phyloP scores from a whole-genome alignment of 2,329 filamentous ascomycete species.

The Metarhizium humberi region DNA sequence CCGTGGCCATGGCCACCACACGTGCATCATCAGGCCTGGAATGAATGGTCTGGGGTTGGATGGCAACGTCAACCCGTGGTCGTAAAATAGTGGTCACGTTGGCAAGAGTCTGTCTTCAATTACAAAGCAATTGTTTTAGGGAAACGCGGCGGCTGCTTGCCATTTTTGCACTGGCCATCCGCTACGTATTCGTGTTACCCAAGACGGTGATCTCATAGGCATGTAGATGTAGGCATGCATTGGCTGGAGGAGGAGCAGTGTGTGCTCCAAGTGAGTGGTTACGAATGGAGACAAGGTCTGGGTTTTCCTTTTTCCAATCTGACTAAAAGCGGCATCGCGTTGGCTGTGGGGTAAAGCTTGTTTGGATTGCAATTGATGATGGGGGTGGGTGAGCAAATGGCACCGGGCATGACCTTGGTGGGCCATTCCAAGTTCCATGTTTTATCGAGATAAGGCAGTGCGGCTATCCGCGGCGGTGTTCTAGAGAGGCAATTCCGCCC shows the following conservation, averaged over 20 bases:
- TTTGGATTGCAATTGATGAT: no score
- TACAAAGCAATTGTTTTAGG: neutral
- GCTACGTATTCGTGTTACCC: neutral
- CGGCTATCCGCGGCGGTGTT: neutral
- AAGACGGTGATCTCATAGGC: neutral
- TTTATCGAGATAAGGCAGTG: neutral
- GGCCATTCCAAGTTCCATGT: no score
- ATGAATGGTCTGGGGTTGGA: neutral
- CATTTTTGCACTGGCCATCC: neutral
- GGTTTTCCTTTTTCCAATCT: no score
- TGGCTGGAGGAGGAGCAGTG: neutral
- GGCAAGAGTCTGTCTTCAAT: neutral
- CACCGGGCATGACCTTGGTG: no score
- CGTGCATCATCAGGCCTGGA: neutral
- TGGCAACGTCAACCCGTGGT: neutral
- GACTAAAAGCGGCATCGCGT: no score
- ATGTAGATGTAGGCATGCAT: neutral
- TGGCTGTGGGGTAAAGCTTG: no score
- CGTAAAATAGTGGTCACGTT: neutral
- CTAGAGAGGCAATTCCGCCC: neutral
- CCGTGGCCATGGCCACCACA: neutral
- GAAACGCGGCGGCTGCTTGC: neutral
- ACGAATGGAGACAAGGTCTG: no score
- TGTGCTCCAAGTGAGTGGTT: neutral
- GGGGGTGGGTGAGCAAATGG: no score